Conservation (phyloP, 345 rosid genomes). For the Eucalyptus tenuipes region DNA sequence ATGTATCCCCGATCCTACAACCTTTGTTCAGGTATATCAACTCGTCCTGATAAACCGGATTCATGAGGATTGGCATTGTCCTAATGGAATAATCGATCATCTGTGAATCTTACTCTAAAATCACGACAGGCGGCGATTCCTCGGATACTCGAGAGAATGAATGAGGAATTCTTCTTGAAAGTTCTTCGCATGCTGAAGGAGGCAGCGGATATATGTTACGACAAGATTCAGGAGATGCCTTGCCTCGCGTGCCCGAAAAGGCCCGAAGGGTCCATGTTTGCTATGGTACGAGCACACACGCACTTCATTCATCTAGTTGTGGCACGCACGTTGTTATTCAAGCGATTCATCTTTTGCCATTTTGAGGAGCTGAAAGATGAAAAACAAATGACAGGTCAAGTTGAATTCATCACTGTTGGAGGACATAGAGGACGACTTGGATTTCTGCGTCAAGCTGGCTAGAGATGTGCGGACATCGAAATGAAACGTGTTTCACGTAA, state of each 20-base stretch:
- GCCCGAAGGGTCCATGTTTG: slow-evolving; percentile 66
- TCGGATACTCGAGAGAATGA: slow-evolving; percentile 36
- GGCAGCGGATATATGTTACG: slow-evolving; percentile 33
- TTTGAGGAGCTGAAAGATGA: neutral
- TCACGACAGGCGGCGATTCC: slow-evolving; percentile 50
- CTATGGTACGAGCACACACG: slow-evolving; percentile 24
- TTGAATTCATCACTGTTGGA: neutral
- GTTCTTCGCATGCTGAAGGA: slow-evolving; percentile 22
- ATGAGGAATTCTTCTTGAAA: slow-evolving; percentile 45
- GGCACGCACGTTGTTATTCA: too few relatives aligned
- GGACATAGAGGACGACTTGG: neutral
- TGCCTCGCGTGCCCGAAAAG: slow-evolving; percentile 41
- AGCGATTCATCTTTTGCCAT: neutral
- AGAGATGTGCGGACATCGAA: too few relatives aligned
- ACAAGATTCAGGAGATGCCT: slow-evolving; percentile 41
- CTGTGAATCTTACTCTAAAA: neutral
- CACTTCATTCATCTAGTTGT: neutral
- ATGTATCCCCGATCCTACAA: slow-evolving; percentile 6
- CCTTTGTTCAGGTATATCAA: slow-evolving; percentile 15
- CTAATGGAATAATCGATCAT: neutral
- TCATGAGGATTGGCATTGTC: neutral
- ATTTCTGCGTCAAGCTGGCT: neutral
- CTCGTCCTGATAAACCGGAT: neutral
- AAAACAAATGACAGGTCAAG: neutral
- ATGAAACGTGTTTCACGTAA: too few relatives aligned